Evolutionary conservation across 139 green algal genomes (phyloP).

Genomic region (Chlamydomonas schloesseri): DNA sequence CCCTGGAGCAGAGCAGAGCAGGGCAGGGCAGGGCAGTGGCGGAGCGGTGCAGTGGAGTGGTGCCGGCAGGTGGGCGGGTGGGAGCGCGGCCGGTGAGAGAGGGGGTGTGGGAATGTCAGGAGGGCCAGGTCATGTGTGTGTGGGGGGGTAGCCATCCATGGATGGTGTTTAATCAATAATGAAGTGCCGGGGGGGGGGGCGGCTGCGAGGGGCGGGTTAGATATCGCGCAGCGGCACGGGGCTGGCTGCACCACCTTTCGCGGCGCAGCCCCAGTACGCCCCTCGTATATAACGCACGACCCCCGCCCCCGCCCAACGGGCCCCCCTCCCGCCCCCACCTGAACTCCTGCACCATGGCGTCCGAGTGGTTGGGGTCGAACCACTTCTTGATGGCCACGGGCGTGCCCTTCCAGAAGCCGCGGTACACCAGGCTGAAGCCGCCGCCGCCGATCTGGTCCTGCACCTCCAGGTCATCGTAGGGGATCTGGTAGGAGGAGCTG

Average conservation of each 20-base stretch:
- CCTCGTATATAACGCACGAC: no score
- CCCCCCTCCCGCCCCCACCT: constrained; percentile 41
- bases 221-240: no score
- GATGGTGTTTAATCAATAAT: no score
- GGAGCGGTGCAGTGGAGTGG: background rate
- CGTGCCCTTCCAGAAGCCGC: constrained; percentile 66
- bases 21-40: background rate
- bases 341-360: constrained; percentile 72
- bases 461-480: constrained; percentile 71
- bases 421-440: constrained; percentile 75
- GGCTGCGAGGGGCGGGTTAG: no score
- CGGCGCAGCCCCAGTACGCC: no score
- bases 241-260: no score
- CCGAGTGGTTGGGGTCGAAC: constrained; percentile 73
- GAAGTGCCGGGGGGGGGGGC: no score
- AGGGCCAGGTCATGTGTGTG: no score
- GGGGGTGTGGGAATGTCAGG: no score
- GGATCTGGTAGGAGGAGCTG: constrained; percentile 58
- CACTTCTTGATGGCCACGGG: constrained; percentile 82
- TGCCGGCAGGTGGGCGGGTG: constrained; percentile 22
- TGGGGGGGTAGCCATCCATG: no score
- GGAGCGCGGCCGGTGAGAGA: no score
- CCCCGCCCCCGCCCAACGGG: no score
- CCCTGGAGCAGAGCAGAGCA: constrained; percentile 22
- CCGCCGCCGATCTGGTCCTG: constrained; percentile 74